Conservation (phyloP, 176 grass and related monocot species). For the Elaeis guineensis region DNA sequence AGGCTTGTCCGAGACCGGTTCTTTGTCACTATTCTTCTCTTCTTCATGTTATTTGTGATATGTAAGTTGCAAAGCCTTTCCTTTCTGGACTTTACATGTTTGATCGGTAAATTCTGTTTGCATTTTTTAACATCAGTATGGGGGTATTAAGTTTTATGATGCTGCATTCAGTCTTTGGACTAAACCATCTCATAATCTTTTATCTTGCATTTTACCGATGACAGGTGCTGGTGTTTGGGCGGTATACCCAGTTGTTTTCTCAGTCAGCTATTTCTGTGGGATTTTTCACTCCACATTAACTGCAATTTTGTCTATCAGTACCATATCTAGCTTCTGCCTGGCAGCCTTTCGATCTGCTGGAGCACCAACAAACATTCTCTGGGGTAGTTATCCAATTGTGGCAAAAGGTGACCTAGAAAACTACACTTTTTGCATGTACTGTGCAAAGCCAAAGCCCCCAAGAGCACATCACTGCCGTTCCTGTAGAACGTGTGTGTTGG, state of each 20-base stretch:
- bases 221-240: conserved; percentile 89
- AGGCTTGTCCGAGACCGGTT: conserved; percentile 55
- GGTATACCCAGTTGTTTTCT: conserved; percentile 75
- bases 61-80: conserved; percentile 38
- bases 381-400: conserved; percentile 90
- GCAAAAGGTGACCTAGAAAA: conserved; percentile 72
- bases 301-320: conserved; percentile 47
- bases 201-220: conserved; percentile 7
- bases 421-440: conserved; percentile 81
- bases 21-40: conserved; percentile 61
- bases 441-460: conserved; percentile 79
- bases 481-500: conserved; percentile 84
- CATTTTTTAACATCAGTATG: too few relatives aligned
- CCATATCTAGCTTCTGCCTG: conserved; percentile 64
- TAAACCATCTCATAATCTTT: background rate
- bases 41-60: conserved; percentile 91
- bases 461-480: conserved; percentile 97
- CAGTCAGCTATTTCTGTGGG: conserved; percentile 56
- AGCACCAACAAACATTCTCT: conserved; percentile 44
- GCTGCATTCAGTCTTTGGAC: background rate
- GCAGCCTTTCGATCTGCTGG: conserved; percentile 71
- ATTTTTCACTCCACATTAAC: conserved; percentile 73
- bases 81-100: background rate
- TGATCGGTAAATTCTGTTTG: too few relatives aligned
- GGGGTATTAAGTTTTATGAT: too few relatives aligned